Percentiles rank a stretch among this genome's conserved stretches.
Conservation (phyloP, 2,329 filamentous ascomycete genomes). For the Immersiporthe knoxdaviesiana region DNA sequence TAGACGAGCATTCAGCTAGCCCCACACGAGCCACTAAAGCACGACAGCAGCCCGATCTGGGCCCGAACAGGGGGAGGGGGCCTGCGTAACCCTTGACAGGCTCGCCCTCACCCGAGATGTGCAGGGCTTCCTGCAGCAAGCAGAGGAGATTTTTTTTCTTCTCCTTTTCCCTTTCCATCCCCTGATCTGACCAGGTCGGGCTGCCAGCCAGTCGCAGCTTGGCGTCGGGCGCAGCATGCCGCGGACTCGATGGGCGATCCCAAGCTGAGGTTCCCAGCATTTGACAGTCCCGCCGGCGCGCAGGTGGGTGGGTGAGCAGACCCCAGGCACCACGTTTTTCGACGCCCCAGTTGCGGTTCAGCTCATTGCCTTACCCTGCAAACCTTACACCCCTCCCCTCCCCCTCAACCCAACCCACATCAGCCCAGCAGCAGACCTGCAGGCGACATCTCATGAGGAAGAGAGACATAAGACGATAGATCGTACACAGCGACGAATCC, state of each 20-base stretch:
- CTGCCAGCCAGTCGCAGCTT: slow-evolving; percentile 11
- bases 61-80: slow-evolving; percentile 19
- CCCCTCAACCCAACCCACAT: slow-evolving; percentile 3
- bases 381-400: no score
- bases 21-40: slow-evolving; percentile 26
- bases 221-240: slow-evolving; percentile 9
- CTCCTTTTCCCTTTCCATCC: background rate
- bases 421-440: background rate
- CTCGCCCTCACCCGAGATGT: slow-evolving; percentile 12
- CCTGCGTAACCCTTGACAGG: slow-evolving; percentile 5
- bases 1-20: slow-evolving; percentile 28
- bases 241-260: background rate
- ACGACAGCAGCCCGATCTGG: slow-evolving; percentile 27
- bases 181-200: background rate
- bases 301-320: background rate
- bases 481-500: background rate
- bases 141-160: slow-evolving; percentile 6
- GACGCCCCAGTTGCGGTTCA: slow-evolving; percentile 16
- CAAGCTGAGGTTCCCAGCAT: slow-evolving; percentile 4
- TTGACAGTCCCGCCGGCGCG: slow-evolving; percentile 5
- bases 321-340: slow-evolving; percentile 23
- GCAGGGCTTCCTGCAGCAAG: slow-evolving; percentile 11
- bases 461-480: slow-evolving; percentile 2
- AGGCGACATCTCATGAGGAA: background rate
- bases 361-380: background rate